Evolutionary conservation across 192 early-diverging fungal genomes (phyloP).

Genomic region (Linnemannia schmuckeri): DNA sequence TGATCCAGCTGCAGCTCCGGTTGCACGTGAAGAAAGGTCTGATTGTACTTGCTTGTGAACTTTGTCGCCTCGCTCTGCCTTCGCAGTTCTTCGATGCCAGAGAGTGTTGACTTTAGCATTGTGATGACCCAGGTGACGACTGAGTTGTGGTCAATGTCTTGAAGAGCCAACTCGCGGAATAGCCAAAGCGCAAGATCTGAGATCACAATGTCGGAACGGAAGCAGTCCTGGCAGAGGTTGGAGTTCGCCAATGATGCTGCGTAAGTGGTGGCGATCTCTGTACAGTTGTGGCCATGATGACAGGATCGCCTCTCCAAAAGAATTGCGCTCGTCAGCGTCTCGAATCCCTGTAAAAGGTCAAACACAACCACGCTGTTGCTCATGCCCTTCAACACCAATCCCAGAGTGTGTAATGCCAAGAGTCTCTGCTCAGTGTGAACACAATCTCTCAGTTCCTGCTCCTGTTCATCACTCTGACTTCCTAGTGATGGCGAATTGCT

Average conservation of each 20-base stretch:
- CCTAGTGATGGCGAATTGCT: not conserved
- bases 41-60: slow-evolving; percentile 18
- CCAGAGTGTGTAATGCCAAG: slow-evolving; percentile 48
- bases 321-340: slow-evolving; percentile 43
- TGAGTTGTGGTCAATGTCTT: slow-evolving; percentile 23
- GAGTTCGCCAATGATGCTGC: slow-evolving; percentile 33
- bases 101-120: slow-evolving; percentile 44
- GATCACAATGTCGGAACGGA: slow-evolving; percentile 49
- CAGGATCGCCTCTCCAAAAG: slow-evolving; percentile 40
- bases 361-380: slow-evolving; percentile 41
- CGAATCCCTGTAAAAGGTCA: slow-evolving; percentile 56
- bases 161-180: slow-evolving; percentile 39
- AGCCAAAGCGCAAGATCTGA: slow-evolving; percentile 58
- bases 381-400: slow-evolving; percentile 50
- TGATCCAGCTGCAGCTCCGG: slow-evolving; percentile 43
- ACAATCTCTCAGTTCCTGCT: slow-evolving; percentile 46
- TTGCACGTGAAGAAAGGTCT: slow-evolving; percentile 25
- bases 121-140: slow-evolving; percentile 39
- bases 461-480: slow-evolving; percentile 13
- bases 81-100: slow-evolving; percentile 41
- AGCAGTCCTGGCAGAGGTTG: slow-evolving; percentile 42
- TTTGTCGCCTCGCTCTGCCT: slow-evolving; percentile 31
- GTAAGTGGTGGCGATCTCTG: slow-evolving; percentile 19
- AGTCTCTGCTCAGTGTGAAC: slow-evolving; percentile 56
- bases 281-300: slow-evolving; percentile 11